Evolutionary conservation across 345 rosid species (phyloP).

Genomic region (Arabidopsis suecica): DNA sequence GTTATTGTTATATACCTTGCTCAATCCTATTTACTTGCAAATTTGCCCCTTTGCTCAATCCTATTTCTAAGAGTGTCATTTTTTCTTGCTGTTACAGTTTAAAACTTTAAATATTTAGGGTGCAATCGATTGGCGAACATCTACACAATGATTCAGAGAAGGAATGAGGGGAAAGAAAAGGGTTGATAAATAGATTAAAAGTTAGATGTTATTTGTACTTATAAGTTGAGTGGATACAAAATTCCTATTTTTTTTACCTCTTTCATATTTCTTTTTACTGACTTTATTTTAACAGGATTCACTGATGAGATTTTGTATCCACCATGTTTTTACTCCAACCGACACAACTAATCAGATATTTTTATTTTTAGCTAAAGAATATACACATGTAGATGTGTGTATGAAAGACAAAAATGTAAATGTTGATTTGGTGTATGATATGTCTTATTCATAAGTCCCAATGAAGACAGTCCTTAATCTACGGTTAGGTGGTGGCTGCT

Average conservation of each 20-base stretch:
- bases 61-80: neutral
- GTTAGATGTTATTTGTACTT: neutral
- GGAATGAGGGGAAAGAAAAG: neutral
- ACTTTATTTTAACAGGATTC: neutral
- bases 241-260: neutral
- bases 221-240: neutral
- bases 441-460: slow-evolving; percentile 40
- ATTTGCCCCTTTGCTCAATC: no score
- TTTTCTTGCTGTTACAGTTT: neutral
- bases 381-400: neutral
- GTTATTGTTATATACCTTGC: no score
- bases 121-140: neutral
- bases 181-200: neutral
- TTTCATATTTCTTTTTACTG: neutral
- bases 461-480: slow-evolving; percentile 37
- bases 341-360: neutral
- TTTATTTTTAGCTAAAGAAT: neutral
- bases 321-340: neutral
- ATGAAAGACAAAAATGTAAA: slow-evolving; percentile 26
- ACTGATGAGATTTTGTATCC: neutral
- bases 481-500: slow-evolving; percentile 78
- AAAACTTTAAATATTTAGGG: neutral
- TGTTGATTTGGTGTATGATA: slow-evolving; percentile 24
- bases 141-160: neutral
- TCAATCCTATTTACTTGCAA: no score